phyloP scores from a whole-genome alignment of 1,139 yeast genomes.

The Debaryomycetaceae sp. region DNA sequence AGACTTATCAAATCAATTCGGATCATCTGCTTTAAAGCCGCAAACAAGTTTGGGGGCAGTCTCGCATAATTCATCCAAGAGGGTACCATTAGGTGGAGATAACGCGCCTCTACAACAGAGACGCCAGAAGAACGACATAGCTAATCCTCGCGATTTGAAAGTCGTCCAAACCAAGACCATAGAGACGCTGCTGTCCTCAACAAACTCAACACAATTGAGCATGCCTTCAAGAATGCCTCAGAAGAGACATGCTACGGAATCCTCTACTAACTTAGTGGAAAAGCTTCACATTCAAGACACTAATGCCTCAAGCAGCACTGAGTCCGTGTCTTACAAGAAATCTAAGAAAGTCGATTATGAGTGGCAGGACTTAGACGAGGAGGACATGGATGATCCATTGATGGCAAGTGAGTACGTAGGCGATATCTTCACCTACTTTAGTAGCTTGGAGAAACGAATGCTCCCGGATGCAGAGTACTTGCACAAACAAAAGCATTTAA shows the following conservation, averaged over 20 bases:
- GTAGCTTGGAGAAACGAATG: conserved; percentile 69
- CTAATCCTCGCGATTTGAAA: neutral
- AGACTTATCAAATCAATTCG: conserved; percentile 43
- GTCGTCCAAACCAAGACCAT: neutral
- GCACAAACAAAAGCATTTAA: conserved; percentile 68
- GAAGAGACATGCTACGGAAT: conserved; percentile 56
- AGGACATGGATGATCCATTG: conserved; percentile 85
- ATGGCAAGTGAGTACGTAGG: conserved; percentile 93
- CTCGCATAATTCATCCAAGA: conserved; percentile 11
- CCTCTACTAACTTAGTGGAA: conserved; percentile 48
- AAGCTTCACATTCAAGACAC: conserved; percentile 24
- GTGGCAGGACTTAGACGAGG: conserved; percentile 93
- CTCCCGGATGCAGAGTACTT: conserved; percentile 78
- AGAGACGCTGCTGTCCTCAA: conserved; percentile 3
- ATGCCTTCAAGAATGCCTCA: conserved; percentile 48
- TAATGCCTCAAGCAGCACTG: conserved; percentile 7
- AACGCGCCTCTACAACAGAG: conserved; percentile 27
- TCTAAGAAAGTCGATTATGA: conserved; percentile 46
- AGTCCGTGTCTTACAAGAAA: conserved; percentile 21
- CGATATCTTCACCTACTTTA: conserved; percentile 80
- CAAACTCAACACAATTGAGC: conserved; percentile 10
- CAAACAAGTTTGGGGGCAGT: conserved; percentile 4
- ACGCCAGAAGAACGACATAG: conserved; percentile 4
- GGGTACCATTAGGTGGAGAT: conserved; percentile 37
- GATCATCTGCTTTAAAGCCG: conserved; percentile 9